Evolutionary conservation across 2,329 filamentous ascomycete genomes (phyloP).

Genomic region (Akanthomyces dipterigenus): DNA sequence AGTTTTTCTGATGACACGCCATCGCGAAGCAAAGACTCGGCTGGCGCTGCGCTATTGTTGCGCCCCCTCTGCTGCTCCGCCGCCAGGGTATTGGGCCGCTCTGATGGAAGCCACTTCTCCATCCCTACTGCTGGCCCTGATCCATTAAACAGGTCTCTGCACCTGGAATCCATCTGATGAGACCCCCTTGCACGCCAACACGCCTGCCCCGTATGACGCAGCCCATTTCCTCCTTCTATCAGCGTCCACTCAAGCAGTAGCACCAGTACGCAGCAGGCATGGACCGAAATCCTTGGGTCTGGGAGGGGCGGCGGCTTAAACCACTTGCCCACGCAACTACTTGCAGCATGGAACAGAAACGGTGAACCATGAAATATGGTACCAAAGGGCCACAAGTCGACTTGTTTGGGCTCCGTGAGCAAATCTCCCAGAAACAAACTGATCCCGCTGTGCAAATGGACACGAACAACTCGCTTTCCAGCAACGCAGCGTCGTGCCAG

Average conservation of each 20-base stretch:
- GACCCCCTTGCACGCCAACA: constrained; percentile 23
- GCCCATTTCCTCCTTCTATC: constrained; percentile 14
- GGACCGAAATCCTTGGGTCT: constrained; percentile 13
- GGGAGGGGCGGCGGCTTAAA: constrained; percentile 8
- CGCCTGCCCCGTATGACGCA: constrained; percentile 22
- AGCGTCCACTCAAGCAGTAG: constrained; percentile 19
- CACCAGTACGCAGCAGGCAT: constrained; percentile 15
- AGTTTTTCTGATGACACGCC: constrained; percentile 3
- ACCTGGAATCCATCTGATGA: constrained; percentile 28
- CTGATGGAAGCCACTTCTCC: constrained; percentile 10
- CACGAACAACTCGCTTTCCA: neutral
- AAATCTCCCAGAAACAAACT: neutral
- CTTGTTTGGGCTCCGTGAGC: neutral
- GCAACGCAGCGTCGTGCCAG: neutral
- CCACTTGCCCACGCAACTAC: constrained; percentile 8
- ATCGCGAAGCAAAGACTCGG: constrained; percentile 5
- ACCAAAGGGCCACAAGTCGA: neutral
- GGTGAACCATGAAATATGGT: neutral
- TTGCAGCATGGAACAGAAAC: constrained; percentile 1
- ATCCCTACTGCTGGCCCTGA: constrained; percentile 10
- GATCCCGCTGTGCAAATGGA: neutral
- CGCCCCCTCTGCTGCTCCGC: neutral
- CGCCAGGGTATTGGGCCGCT: constrained; percentile 6
- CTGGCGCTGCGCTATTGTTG: constrained; percentile 11
- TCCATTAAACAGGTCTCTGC: constrained; percentile 8